Percentiles rank a stretch among this genome's conserved stretches.
These are phyloP conservation scores for Diaporthe velutina DNA, from an alignment of 2,329 filamentous ascomycete genomes.

Conservation along the genomic window DNA sequence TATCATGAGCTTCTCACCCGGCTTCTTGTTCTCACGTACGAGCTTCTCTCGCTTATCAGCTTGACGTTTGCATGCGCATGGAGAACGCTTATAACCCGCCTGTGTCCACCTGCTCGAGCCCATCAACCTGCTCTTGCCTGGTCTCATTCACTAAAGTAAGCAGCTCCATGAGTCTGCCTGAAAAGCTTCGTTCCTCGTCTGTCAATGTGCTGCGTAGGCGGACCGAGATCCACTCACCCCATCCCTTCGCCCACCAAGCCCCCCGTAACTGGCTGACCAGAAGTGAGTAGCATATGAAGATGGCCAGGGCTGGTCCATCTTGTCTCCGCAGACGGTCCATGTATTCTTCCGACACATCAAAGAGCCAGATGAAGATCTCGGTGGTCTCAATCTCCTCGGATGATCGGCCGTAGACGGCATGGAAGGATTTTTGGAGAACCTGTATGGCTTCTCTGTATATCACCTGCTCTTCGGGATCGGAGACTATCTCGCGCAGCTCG, in stretches of 20 bases:
- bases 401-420: not conserved
- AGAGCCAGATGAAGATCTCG: not conserved
- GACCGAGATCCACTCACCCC: slow-evolving; percentile 11
- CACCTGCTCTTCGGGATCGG: not conserved
- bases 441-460: not conserved
- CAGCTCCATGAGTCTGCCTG: not conserved
- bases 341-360: slow-evolving; percentile 9
- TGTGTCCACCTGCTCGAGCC: not conserved
- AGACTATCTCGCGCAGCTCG: not conserved
- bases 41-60: not conserved
- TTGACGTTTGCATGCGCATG: not conserved
- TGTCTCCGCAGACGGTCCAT: not conserved
- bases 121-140: not conserved
- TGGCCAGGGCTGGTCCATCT: not conserved
- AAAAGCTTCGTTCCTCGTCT: not conserved
- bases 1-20: not conserved
- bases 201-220: not conserved
- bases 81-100: not conserved
- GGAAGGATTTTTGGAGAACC: not conserved
- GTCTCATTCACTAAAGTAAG: not conserved
- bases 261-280: not conserved
- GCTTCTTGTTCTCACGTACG: not conserved
- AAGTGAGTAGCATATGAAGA: not conserved
- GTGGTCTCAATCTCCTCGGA: not conserved
- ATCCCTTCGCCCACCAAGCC: not conserved